Conservation (phyloP, 2,329 filamentous ascomycete genomes). For the Scopulariopsis brevicaulis region DNA sequence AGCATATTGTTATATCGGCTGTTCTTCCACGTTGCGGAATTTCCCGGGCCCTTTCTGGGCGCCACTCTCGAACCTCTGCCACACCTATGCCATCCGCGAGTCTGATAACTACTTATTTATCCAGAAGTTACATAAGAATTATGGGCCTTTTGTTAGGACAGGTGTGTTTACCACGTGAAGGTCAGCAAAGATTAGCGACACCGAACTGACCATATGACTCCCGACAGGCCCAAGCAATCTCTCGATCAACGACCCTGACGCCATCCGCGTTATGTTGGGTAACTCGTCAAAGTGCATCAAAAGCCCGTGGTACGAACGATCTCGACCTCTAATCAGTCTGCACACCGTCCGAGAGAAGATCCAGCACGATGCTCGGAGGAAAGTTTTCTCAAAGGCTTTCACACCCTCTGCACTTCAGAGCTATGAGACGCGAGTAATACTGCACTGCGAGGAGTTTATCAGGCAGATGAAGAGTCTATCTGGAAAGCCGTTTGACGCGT, state of each 20-base stretch:
- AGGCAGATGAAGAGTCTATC: constrained; percentile 11
- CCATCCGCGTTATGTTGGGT: constrained; percentile 16
- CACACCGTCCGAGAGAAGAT: constrained; percentile 18
- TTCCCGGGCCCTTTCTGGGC: constrained; percentile 8
- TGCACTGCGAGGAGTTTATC: constrained; percentile 13
- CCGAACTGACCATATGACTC: constrained; percentile 1
- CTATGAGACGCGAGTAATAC: constrained; percentile 16
- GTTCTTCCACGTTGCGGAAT: neutral
- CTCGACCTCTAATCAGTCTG: constrained; percentile 15
- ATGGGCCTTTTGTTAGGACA: constrained; percentile 18
- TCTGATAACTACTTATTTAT: constrained; percentile 6
- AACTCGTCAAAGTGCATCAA: constrained; percentile 17
- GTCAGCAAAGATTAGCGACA: too few species aligned
- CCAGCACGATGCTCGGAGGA: constrained; percentile 17
- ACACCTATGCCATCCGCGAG: neutral
- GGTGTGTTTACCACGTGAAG: constrained; percentile 8
- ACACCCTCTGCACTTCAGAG: constrained; percentile 12
- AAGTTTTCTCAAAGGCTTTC: constrained; percentile 20
- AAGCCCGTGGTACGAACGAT: constrained; percentile 20
- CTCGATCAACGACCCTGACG: constrained; percentile 16
- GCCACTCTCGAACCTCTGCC: constrained; percentile 14
- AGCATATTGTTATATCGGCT: constrained; percentile 9
- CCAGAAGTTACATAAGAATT: constrained; percentile 14
- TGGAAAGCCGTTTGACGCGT: constrained; percentile 14
- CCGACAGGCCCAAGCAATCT: constrained; percentile 17